A percentile compares a stretch with the other conserved stretches of the same genome.
phyloP scores from a whole-genome alignment of 352 stramenopile genomes.

The Albugo laibachii region DNA sequence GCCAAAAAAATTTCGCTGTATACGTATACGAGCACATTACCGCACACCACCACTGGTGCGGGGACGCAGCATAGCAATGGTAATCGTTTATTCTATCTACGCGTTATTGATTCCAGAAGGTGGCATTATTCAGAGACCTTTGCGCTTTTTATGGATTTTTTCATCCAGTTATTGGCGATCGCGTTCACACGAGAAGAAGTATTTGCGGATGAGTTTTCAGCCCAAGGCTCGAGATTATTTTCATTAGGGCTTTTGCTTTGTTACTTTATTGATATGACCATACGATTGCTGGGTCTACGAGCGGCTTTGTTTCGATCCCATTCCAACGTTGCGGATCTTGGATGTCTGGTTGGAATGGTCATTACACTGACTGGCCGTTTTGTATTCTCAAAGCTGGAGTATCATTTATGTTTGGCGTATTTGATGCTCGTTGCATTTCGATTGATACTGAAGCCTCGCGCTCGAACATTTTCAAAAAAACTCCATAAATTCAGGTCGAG shows the following conservation, averaged over 20 bases:
- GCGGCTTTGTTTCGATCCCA: slow-evolving; percentile 57
- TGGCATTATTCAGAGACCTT: slow-evolving; percentile 79
- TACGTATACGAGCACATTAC: too few relatives aligned
- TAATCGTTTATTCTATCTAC: slow-evolving; percentile 59
- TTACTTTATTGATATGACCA: slow-evolving; percentile 72
- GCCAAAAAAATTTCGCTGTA: background rate
- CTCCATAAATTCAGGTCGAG: slow-evolving; percentile 76
- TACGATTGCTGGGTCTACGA: slow-evolving; percentile 49
- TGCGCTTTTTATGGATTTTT: slow-evolving; percentile 71
- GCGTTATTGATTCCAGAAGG: slow-evolving; percentile 72
- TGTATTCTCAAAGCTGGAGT: slow-evolving; percentile 25
- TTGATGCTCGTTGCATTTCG: slow-evolving; percentile 38
- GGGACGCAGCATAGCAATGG: slow-evolving; percentile 14
- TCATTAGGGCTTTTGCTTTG: slow-evolving; percentile 53
- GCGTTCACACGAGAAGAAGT: slow-evolving; percentile 37
- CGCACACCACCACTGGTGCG: slow-evolving; percentile 4
- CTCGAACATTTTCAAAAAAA: slow-evolving; percentile 73
- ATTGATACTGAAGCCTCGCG: slow-evolving; percentile 68
- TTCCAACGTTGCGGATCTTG: slow-evolving; percentile 61
- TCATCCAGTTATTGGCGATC: slow-evolving; percentile 60
- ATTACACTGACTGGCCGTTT: slow-evolving; percentile 27
- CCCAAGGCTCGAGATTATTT: slow-evolving; percentile 50
- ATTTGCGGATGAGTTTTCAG: slow-evolving; percentile 39
- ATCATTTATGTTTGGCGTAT: slow-evolving; percentile 52
- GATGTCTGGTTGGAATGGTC: slow-evolving; percentile 50